These are phyloP conservation scores for Irpex sp. DNA, from an alignment of 1,284 basidiomycete genomes.

Conservation along the genomic window DNA sequence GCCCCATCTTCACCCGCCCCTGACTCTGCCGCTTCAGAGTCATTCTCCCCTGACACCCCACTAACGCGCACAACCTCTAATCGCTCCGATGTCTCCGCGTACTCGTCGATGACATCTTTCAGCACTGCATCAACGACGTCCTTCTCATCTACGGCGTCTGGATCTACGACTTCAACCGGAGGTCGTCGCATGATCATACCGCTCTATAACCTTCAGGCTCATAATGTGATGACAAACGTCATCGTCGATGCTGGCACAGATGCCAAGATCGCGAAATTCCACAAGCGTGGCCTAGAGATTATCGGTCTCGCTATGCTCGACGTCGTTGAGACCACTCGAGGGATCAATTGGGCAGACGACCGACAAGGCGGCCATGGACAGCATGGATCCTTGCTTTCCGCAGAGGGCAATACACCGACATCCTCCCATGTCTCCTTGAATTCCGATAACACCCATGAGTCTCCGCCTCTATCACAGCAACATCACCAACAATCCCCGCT, in stretches of 20 bases:
- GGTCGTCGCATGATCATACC: slow-evolving; percentile 75
- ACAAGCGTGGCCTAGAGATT: slow-evolving; percentile 81
- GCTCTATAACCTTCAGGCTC: slow-evolving; percentile 89
- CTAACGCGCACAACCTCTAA: slow-evolving; percentile 38
- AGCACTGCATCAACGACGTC: slow-evolving; percentile 38
- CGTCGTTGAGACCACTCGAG: slow-evolving; percentile 74
- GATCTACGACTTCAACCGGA: slow-evolving; percentile 44
- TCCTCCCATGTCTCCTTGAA: slow-evolving; percentile 39
- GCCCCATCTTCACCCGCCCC: background rate
- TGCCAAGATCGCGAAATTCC: slow-evolving; percentile 89
- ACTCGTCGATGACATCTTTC: slow-evolving; percentile 27
- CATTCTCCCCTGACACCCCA: slow-evolving; percentile 8
- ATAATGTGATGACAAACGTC: slow-evolving; percentile 90
- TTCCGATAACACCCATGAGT: slow-evolving; percentile 26
- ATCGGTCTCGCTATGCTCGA: slow-evolving; percentile 76
- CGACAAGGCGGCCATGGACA: background rate
- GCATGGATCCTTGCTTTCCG: slow-evolving; percentile 12
- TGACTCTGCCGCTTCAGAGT: background rate
- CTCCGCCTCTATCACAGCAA: slow-evolving; percentile 13
- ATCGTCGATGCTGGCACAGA: slow-evolving; percentile 94
- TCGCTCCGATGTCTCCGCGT: slow-evolving; percentile 48
- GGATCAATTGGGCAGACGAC: slow-evolving; percentile 12
- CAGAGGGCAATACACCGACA: slow-evolving; percentile 28
- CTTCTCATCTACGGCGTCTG: slow-evolving; percentile 44
- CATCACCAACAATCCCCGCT: slow-evolving; percentile 11